phyloP scores from a whole-genome alignment of 1,284 basidiomycete species.

The Xerocomus minutiporus region DNA sequence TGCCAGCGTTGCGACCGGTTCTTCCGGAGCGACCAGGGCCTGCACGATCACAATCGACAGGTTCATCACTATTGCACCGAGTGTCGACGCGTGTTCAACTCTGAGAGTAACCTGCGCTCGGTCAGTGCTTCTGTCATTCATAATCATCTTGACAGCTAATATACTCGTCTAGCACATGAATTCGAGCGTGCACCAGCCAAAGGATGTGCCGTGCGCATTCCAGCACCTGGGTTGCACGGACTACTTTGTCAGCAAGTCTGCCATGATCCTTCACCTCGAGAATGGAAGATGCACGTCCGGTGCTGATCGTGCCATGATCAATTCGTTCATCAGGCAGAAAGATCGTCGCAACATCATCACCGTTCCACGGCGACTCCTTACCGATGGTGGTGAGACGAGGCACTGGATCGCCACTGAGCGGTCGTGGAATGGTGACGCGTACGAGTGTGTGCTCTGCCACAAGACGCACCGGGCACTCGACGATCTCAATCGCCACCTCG shows the following conservation, averaged over 20 bases:
- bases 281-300: constrained; percentile 41
- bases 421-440: constrained; percentile 46
- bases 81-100: constrained; percentile 43
- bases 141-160: constrained; percentile 41
- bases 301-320: constrained; percentile 32
- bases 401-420: constrained; percentile 36
- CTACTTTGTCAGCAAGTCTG: constrained; percentile 41
- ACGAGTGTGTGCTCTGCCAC: constrained; percentile 56
- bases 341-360: constrained; percentile 35
- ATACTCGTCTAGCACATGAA: constrained; percentile 34
- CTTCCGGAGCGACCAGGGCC: constrained; percentile 36
- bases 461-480: constrained; percentile 32
- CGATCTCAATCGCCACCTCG: constrained; percentile 49
- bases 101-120: constrained; percentile 34
- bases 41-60: constrained; percentile 47
- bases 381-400: constrained; percentile 9
- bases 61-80: constrained; percentile 45
- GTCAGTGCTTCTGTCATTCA: constrained; percentile 31
- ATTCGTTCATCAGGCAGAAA: constrained; percentile 32
- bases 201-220: constrained; percentile 37
- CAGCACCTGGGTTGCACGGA: constrained; percentile 33
- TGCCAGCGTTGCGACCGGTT: constrained; percentile 40
- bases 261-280: constrained; percentile 47
- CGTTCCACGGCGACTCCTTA: constrained; percentile 35
- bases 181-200: constrained; percentile 38